phyloP scores from a whole-genome alignment of 257 asterid species.

The Solanum dulcamara region DNA sequence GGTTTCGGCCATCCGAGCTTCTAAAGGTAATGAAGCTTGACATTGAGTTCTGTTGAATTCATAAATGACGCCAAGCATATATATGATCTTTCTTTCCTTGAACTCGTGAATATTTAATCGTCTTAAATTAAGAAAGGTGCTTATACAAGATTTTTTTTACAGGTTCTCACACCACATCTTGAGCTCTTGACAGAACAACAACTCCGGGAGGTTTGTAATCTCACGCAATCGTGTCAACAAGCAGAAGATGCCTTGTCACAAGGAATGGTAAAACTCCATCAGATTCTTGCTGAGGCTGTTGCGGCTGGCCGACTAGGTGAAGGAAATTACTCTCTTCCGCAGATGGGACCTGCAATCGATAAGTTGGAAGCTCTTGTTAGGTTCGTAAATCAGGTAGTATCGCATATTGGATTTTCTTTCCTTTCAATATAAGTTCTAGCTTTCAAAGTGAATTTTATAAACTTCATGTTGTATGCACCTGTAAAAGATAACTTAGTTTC shows the following conservation, averaged over 20 bases:
- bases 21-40: constrained; percentile 39
- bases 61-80: not conserved
- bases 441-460: not conserved
- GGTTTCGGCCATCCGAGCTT: constrained; percentile 81
- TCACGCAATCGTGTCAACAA: constrained; percentile 71
- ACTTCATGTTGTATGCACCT: not conserved
- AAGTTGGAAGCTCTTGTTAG: constrained; percentile 59
- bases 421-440: not conserved
- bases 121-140: not conserved
- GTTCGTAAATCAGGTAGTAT: constrained; percentile 68
- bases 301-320: constrained; percentile 41
- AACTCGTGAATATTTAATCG: not conserved
- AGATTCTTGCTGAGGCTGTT: constrained; percentile 40
- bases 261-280: constrained; percentile 75
- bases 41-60: not conserved
- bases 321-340: constrained; percentile 49
- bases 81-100: not conserved
- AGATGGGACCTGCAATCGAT: constrained; percentile 51
- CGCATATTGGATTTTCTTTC: not conserved
- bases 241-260: constrained; percentile 84
- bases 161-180: constrained; percentile 63
- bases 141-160: constrained; percentile 2
- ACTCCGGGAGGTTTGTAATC: constrained; percentile 24
- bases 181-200: constrained; percentile 56
- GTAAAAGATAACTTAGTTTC: not conserved